These are phyloP conservation scores for Penicillium digitatum DNA, from an alignment of 2,329 filamentous ascomycete genomes.

Conservation along the genomic window DNA sequence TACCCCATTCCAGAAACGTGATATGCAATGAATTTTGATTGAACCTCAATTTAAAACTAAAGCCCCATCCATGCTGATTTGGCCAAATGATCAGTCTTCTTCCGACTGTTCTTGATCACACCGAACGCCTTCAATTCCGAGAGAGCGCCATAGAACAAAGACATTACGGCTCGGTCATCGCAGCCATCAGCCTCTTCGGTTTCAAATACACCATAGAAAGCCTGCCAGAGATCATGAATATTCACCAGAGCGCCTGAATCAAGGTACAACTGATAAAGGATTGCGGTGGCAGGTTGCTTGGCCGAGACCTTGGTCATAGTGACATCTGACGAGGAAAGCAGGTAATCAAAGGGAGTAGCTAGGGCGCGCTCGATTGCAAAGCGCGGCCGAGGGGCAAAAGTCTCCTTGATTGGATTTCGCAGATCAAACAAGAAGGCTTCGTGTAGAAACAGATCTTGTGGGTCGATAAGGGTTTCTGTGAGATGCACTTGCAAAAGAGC, in stretches of 20 bases:
- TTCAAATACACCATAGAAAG: slow-evolving; percentile 54
- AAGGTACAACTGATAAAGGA: slow-evolving; percentile 60
- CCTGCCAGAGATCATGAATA: slow-evolving; percentile 58
- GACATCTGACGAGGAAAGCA: slow-evolving; percentile 48
- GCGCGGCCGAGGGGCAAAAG: slow-evolving; percentile 56
- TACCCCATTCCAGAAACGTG: slow-evolving; percentile 27
- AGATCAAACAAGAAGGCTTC: slow-evolving; percentile 59
- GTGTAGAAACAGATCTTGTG: slow-evolving; percentile 51
- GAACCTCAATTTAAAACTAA: slow-evolving; percentile 17
- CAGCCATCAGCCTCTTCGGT: slow-evolving; percentile 30
- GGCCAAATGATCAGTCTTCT: slow-evolving; percentile 86
- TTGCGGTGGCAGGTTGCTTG: slow-evolving; percentile 56
- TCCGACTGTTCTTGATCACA: slow-evolving; percentile 82
- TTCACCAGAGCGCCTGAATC: slow-evolving; percentile 61
- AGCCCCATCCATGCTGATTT: slow-evolving; percentile 75
- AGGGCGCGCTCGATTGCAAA: slow-evolving; percentile 59
- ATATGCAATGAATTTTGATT: slow-evolving; percentile 10
- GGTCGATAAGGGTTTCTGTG: slow-evolving; percentile 44
- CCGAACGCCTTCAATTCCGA: slow-evolving; percentile 83
- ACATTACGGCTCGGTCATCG: slow-evolving; percentile 47
- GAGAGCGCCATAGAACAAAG: slow-evolving; percentile 78
- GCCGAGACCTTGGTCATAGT: slow-evolving; percentile 41
- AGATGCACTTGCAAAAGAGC: slow-evolving; percentile 48
- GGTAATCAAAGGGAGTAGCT: slow-evolving; percentile 57
- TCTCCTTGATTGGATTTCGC: slow-evolving; percentile 54